These are phyloP conservation scores for Choanephora cucurbitarum DNA, from an alignment of 371 early-diverging fungal species.

Conservation along the genomic window DNA sequence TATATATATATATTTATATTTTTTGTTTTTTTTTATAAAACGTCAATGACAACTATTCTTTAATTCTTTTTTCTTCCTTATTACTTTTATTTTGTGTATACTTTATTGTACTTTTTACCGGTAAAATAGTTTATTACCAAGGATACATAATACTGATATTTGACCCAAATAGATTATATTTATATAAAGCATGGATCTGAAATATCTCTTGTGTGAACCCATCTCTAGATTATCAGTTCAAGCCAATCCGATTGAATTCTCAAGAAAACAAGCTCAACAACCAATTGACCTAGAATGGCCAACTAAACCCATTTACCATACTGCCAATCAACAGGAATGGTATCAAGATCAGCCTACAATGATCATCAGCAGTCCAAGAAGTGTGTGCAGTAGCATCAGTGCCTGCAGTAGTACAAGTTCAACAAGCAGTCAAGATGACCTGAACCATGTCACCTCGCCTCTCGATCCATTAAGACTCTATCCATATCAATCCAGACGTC, in stretches of 20 bases:
- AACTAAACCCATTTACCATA: constrained; percentile 9
- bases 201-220: constrained; percentile 31
- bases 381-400: constrained; percentile 28
- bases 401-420: constrained; percentile 24
- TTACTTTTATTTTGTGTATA: constrained; percentile 5
- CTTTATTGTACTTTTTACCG: too few relatives aligned
- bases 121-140: too few relatives aligned
- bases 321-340: constrained; percentile 14
- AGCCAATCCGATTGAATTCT: constrained; percentile 7
- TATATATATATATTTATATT: constrained; percentile 15
- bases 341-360: neutral
- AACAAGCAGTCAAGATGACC: constrained; percentile 3
- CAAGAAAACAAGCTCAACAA: constrained; percentile 4
- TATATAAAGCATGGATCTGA: constrained; percentile 26
- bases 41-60: constrained; percentile 16
- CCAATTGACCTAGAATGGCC: constrained; percentile 15
- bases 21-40: constrained; percentile 9
- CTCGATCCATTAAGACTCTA: constrained; percentile 3
- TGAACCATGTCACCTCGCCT: neutral
- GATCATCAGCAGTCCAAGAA: constrained; percentile 20
- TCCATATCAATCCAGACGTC: constrained; percentile 12
- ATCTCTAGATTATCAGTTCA: constrained; percentile 21
- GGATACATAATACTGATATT: too few relatives aligned
- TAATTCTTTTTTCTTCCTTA: constrained; percentile 3
- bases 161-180: too few relatives aligned